Percentiles rank a stretch among this genome's conserved stretches.
These are phyloP conservation scores for Pulicaria dysenterica DNA, from an alignment of 129 eudicot genomes.

Conservation along the genomic window DNA sequence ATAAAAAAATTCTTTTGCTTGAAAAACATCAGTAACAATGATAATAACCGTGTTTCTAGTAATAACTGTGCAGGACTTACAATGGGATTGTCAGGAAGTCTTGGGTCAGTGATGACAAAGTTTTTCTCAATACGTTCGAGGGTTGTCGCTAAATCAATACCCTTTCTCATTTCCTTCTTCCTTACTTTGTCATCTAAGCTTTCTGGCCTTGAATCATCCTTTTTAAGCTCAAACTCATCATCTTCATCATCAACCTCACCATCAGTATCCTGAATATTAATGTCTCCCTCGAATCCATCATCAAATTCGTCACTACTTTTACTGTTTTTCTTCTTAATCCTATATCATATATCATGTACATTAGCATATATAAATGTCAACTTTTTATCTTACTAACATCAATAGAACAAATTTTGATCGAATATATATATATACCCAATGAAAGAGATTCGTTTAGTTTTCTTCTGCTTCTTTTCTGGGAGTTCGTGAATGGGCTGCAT, in stretches of 20 bases:
- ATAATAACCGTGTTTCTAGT: background rate
- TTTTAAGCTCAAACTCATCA: constrained; percentile 37
- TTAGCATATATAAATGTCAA: background rate
- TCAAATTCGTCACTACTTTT: constrained; percentile 40
- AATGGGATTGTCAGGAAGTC: constrained; percentile 98
- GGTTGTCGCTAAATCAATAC: constrained; percentile 97
- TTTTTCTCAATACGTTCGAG: constrained; percentile 99
- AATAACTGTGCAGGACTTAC: constrained; percentile 43
- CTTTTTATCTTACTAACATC: no score
- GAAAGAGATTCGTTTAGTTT: constrained; percentile 65
- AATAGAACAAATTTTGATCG: no score
- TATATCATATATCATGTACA: constrained; percentile 17
- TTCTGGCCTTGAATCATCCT: constrained; percentile 59
- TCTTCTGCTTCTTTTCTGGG: constrained; percentile 71
- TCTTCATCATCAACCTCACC: constrained; percentile 35
- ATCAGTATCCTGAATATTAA: constrained; percentile 45
- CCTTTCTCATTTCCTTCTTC: constrained; percentile 94
- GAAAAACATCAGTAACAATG: background rate
- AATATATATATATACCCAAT: constrained; percentile 59
- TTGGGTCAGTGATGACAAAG: constrained; percentile 97
- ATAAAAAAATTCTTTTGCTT: background rate
- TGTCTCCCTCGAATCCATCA: constrained; percentile 39
- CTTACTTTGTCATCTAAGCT: constrained; percentile 91
- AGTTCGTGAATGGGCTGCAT: constrained; percentile 68
- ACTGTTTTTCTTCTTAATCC: constrained; percentile 75